Conservation (phyloP, 306 rosid species). For the Aeschynomene evenia region DNA sequence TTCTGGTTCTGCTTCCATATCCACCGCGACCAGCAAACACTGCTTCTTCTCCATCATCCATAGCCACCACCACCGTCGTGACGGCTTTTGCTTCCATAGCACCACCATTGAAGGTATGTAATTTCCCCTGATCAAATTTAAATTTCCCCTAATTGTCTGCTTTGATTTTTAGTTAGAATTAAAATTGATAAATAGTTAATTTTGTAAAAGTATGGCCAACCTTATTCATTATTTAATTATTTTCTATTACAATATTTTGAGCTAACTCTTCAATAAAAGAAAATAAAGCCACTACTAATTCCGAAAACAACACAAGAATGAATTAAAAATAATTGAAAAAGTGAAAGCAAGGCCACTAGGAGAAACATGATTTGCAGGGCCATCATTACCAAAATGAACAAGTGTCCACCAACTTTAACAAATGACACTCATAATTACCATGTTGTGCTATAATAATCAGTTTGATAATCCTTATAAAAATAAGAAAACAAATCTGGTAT, state of each 20-base stretch:
- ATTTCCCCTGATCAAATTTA: too few species aligned
- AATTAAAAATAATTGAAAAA: not conserved
- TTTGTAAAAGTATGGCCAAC: not conserved
- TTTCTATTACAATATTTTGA: not conserved
- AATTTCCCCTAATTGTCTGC: too few species aligned
- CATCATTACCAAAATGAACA: not conserved
- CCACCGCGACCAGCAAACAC: too few species aligned
- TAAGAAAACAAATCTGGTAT: not conserved
- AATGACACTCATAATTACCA: not conserved
- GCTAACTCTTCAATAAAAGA: not conserved
- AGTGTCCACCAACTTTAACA: not conserved
- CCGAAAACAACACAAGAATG: not conserved
- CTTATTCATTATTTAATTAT: not conserved
- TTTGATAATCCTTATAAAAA: not conserved
- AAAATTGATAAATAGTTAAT: too few species aligned
- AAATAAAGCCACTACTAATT: not conserved
- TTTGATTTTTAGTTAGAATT: too few species aligned
- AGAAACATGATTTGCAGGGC: not conserved
- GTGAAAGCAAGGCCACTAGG: not conserved
- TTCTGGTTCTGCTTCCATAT: too few species aligned
- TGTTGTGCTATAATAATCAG: not conserved
- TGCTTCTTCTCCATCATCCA: too few species aligned
- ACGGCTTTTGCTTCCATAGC: too few species aligned
- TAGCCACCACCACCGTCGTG: too few species aligned
- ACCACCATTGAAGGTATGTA: too few species aligned